These are phyloP conservation scores for Tetraselmis striata DNA, from an alignment of 139 green algal genomes.

Conservation along the genomic window DNA sequence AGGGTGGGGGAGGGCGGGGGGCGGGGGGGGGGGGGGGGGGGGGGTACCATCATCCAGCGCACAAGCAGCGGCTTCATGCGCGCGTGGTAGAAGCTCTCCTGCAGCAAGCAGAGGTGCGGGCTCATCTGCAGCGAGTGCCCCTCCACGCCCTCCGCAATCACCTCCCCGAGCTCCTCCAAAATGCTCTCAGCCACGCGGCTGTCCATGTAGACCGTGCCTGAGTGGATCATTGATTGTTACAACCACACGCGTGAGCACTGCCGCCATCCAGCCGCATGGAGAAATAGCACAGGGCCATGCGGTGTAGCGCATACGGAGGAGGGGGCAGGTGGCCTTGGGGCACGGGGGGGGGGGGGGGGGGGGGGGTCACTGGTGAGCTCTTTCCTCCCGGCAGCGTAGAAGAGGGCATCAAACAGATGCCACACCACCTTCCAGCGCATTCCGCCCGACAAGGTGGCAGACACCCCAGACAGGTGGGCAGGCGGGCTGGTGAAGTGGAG, in stretches of 20 bases:
- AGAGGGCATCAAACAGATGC: slow-evolving; percentile 24
- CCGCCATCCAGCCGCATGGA: too few species aligned
- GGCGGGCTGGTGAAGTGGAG: slow-evolving; percentile 12
- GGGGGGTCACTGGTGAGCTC: background rate
- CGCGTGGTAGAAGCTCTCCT: slow-evolving; percentile 13
- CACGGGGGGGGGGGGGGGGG: too few species aligned
- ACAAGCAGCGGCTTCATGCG: slow-evolving; percentile 16
- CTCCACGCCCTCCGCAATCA: background rate
- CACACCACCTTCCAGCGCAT: slow-evolving; percentile 24
- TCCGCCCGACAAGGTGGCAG: background rate
- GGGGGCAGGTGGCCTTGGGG: too few species aligned
- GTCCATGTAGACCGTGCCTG: background rate
- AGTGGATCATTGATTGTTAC: too few species aligned
- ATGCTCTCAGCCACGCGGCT: slow-evolving; percentile 8
- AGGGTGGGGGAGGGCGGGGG: background rate
- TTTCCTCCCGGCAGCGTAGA: background rate
- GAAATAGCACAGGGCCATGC: too few species aligned
- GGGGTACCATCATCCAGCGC: slow-evolving; percentile 5
- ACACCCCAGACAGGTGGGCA: background rate
- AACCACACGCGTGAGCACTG: too few species aligned
- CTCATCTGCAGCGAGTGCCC: slow-evolving; percentile 4
- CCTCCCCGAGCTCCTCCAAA: slow-evolving; percentile 1
- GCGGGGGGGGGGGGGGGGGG: too few species aligned
- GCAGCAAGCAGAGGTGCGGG: slow-evolving; percentile 14
- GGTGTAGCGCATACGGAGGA: too few species aligned